These are phyloP conservation scores for Colletotrichum kahawae DNA, from an alignment of 2,329 filamentous ascomycete genomes.

Conservation along the genomic window DNA sequence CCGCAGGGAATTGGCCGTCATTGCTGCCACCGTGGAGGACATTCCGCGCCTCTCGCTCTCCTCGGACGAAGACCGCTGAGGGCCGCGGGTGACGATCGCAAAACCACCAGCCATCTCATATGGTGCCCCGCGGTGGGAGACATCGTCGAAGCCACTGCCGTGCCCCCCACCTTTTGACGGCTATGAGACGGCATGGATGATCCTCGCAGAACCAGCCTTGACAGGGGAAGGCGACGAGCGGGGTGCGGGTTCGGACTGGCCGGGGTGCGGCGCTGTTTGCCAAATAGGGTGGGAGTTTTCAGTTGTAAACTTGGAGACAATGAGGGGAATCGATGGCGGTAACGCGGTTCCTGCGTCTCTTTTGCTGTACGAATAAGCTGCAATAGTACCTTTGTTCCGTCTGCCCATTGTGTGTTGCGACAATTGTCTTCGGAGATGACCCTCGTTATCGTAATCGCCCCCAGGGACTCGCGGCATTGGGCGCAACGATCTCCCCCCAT, in stretches of 20 bases:
- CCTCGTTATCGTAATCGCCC: conserved; percentile 4
- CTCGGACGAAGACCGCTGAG: not conserved
- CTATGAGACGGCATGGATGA: conserved; percentile 5
- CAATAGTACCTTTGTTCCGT: not conserved
- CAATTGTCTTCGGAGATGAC: conserved; percentile 8
- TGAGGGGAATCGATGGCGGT: conserved; percentile 2
- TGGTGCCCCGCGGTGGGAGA: not conserved
- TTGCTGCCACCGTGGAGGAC: not conserved
- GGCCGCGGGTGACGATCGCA: not conserved
- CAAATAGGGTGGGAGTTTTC: not conserved
- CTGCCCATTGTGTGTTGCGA: not conserved
- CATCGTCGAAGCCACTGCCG: conserved; percentile 3
- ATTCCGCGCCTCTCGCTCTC: conserved; percentile 1
- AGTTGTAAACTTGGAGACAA: conserved; percentile 1
- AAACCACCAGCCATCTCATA: not conserved
- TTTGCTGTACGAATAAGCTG: not conserved
- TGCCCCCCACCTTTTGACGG: conserved; percentile 5
- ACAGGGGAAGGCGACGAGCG: conserved; percentile 4
- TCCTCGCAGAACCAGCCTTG: conserved; percentile 2
- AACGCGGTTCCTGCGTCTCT: conserved; percentile 16
- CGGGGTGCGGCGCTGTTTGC: conserved; percentile 9
- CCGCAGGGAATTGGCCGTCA: not conserved
- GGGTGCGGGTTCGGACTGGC: conserved; percentile 11
- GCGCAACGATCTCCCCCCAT: not conserved
- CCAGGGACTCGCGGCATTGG: not conserved